Base-by-base conservation (phyloP, 345 rosid species). In the Pseudoturritis turrita region DNA sequence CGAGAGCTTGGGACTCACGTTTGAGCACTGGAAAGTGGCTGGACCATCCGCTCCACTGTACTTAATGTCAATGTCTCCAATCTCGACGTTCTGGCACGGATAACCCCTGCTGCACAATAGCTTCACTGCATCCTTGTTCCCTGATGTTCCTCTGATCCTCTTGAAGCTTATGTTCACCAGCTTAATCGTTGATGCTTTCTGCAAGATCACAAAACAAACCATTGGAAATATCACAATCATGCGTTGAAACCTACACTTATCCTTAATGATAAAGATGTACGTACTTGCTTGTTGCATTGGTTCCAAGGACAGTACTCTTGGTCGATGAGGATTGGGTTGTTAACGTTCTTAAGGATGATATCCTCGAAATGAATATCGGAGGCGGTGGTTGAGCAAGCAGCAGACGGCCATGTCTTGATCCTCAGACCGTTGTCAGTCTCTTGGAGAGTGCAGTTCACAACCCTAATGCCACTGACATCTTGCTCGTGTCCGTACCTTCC, bases 131-230 rank as follows among this genome's bases (percentile, higher is more conserved):
- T 75, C 54, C 14, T 43, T 63, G 49, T 85, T 76, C 3, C 80
- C 50, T 0, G 95, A 78, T 13, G 85, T 86, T 43, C 91, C 89
- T 33, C 68, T 41, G 5, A 88, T 65, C 18, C 43, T 82, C 74
- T 78, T 81, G 84, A 88, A 86, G 75, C 79, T 77, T 11, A 86
- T 73, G 23, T 75, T 65, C 57, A 70, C 77, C 43, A 88, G 53
- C 75, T 73, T 85, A 25, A 87, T 81, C 5, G 67, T 61, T 10
- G 85, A 85, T 3, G 89, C 71, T 58, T 74, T 74, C 72, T 74
- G 35, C 37, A 8, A 12, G n/a, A 56, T 41, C 10, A 28, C 12
- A 6, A 31, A 31, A 4, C 2, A 12, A 2, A 37, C 28, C 15
- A 2, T 62, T 44, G 0, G 37, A 11, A 13, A 41, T 2, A 7